phyloP scores from a whole-genome alignment of 495 filamentous ascomycete genomes.

The Podospora tetraspora region DNA sequence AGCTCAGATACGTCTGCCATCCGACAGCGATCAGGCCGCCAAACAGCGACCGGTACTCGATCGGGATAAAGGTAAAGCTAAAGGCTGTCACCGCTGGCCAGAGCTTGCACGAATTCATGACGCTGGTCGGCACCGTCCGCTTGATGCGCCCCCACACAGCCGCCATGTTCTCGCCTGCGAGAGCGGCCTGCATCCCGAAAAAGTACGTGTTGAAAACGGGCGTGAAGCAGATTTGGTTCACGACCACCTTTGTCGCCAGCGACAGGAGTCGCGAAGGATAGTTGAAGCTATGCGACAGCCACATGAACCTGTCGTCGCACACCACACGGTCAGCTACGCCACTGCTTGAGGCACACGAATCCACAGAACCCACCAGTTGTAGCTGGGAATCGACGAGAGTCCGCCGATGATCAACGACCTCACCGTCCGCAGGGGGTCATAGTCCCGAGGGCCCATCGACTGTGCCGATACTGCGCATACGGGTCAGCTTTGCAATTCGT shows the following conservation, averaged over 20 bases:
- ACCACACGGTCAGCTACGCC: constrained; percentile 1
- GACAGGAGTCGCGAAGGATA: constrained; percentile 65
- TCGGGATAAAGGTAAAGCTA: constrained; percentile 74
- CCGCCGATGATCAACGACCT: constrained; percentile 69
- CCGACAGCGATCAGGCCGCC: constrained; percentile 72
- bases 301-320: constrained; percentile 60
- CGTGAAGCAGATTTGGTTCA: constrained; percentile 80
- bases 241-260: constrained; percentile 65
- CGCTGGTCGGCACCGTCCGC: constrained; percentile 69
- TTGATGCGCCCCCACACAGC: constrained; percentile 65
- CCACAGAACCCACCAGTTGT: constrained; percentile 58
- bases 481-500: constrained; percentile 4
- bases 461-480: constrained; percentile 59
- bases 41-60: constrained; percentile 75
- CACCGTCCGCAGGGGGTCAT: constrained; percentile 64
- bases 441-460: constrained; percentile 51
- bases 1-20: constrained; percentile 88
- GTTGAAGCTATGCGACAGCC: constrained; percentile 74
- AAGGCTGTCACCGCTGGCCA: constrained; percentile 89
- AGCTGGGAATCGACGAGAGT: constrained; percentile 67
- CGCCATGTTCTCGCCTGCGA: constrained; percentile 51
- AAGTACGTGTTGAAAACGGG: constrained; percentile 89
- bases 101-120: constrained; percentile 75
- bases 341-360: not conserved
- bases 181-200: constrained; percentile 73